phyloP scores from a whole-genome alignment of 2,329 filamentous ascomycete genomes.

The Byssochlamys sp. region DNA sequence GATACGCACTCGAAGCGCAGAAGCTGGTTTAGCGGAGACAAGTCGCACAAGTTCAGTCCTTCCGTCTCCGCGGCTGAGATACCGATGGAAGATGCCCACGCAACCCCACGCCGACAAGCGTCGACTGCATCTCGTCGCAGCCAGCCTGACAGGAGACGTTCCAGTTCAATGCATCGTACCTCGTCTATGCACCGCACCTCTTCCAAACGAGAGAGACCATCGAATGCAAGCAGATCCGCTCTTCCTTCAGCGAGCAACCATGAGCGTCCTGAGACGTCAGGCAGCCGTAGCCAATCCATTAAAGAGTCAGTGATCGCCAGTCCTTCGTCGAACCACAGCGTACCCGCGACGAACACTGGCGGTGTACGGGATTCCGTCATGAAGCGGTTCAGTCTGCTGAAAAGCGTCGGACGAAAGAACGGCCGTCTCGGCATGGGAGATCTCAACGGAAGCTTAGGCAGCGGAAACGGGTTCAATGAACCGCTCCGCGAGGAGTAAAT shows the following conservation, averaged over 20 bases:
- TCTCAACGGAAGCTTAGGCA: constrained; percentile 7
- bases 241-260: constrained; percentile 26
- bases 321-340: constrained; percentile 11
- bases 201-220: neutral
- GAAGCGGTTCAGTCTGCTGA: constrained; percentile 69
- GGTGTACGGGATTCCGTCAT: constrained; percentile 54
- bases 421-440: constrained; percentile 45
- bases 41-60: constrained; percentile 18
- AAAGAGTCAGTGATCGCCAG: constrained; percentile 1
- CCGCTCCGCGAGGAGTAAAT: constrained; percentile 29
- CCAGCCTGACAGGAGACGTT: constrained; percentile 17
- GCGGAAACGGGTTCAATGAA: constrained; percentile 12
- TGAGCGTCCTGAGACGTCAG: constrained; percentile 23
- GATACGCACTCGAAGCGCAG: constrained; percentile 24
- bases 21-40: constrained; percentile 32
- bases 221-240: constrained; percentile 19
- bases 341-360: constrained; percentile 13
- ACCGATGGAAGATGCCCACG: constrained; percentile 14
- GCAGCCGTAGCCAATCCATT: constrained; percentile 14
- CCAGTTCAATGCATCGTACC: constrained; percentile 16
- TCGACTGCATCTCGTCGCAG: constrained; percentile 22
- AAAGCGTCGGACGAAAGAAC: constrained; percentile 57
- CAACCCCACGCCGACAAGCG: constrained; percentile 14
- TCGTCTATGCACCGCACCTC: neutral
- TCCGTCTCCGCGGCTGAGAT: constrained; percentile 1